A percentile compares a stretch with the other conserved stretches of the same genome.
These are phyloP conservation scores for Boletus sp. DNA, from an alignment of 768 basidiomycete species.

Conservation along the genomic window DNA sequence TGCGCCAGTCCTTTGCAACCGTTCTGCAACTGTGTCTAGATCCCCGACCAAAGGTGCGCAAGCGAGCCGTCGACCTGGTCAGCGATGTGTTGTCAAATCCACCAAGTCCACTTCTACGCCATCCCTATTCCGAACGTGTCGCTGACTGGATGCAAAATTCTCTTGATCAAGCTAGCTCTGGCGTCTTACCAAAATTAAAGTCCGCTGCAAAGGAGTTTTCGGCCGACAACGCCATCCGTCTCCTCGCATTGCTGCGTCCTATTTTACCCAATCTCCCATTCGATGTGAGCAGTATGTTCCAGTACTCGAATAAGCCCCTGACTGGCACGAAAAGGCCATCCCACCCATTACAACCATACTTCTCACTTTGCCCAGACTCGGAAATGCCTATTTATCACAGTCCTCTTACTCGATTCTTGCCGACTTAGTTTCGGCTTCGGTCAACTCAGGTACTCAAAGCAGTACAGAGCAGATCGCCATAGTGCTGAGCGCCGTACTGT, in stretches of 20 bases:
- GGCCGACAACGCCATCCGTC: constrained; percentile 73
- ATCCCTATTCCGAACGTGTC: constrained; percentile 84
- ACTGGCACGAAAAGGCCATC: constrained; percentile 54
- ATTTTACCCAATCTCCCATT: constrained; percentile 59
- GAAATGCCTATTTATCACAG: constrained; percentile 87
- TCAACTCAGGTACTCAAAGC: constrained; percentile 48
- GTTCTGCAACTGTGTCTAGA: constrained; percentile 83
- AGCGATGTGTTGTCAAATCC: constrained; percentile 73
- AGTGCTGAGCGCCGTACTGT: constrained; percentile 65
- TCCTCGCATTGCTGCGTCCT: constrained; percentile 71
- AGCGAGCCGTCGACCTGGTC: constrained; percentile 83
- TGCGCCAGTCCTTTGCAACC: constrained; percentile 83
- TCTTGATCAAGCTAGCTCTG: constrained; percentile 62
- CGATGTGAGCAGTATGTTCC: constrained; percentile 50
- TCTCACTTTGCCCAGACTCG: constrained; percentile 80
- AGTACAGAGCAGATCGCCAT: constrained; percentile 54
- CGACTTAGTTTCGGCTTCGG: constrained; percentile 63
- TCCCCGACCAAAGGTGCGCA: constrained; percentile 91
- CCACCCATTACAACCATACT: constrained; percentile 68
- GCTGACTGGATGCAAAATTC: constrained; percentile 74
- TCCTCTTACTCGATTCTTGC: constrained; percentile 85
- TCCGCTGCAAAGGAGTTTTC: constrained; percentile 51
- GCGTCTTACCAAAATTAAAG: constrained; percentile 61
- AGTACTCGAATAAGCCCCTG: constrained; percentile 7
- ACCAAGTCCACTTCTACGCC: constrained; percentile 69